Percentiles rank a stretch among this genome's conserved stretches.
Conservation (phyloP, 1,139 yeast genomes). For the Chernovozyma sophiae-reginae region DNA sequence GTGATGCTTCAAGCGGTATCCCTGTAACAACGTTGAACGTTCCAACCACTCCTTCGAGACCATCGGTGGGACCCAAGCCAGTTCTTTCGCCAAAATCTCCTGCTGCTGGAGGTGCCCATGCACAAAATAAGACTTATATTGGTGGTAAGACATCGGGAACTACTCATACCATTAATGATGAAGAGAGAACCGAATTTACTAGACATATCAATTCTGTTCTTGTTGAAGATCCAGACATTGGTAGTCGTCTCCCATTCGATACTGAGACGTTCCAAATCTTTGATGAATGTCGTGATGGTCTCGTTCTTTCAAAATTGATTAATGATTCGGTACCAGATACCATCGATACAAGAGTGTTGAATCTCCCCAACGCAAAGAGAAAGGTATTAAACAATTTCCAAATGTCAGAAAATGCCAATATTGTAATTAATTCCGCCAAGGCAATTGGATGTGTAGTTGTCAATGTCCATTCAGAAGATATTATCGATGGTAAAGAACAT, state of each 20-base stretch:
- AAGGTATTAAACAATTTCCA: constrained; percentile 90
- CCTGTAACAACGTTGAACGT: constrained; percentile 21
- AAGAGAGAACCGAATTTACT: constrained; percentile 93
- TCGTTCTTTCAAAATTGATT: constrained; percentile 86
- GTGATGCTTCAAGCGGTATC: constrained; percentile 9
- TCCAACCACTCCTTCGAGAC: constrained; percentile 14
- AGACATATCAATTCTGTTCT: constrained; percentile 91
- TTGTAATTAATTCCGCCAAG: constrained; percentile 95
- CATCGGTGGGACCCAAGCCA: constrained; percentile 17
- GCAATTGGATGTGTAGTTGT: constrained; percentile 98
- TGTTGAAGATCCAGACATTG: constrained; percentile 86
- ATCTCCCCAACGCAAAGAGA: constrained; percentile 69
- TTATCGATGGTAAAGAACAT: constrained; percentile 95
- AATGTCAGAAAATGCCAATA: constrained; percentile 95
- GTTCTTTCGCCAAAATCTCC: constrained; percentile 14
- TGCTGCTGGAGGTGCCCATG: constrained; percentile 49
- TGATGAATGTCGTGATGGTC: constrained; percentile 95
- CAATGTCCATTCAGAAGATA: constrained; percentile 95
- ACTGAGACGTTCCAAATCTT: constrained; percentile 92
- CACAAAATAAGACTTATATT: constrained; percentile 71
- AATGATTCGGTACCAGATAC: constrained; percentile 98
- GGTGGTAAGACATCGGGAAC: constrained; percentile 82
- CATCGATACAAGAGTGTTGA: constrained; percentile 94
- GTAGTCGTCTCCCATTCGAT: constrained; percentile 84
- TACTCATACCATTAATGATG: constrained; percentile 96